Base-by-base conservation (phyloP, 495 filamentous ascomycete species). In the Physcia stellaris region DNA sequence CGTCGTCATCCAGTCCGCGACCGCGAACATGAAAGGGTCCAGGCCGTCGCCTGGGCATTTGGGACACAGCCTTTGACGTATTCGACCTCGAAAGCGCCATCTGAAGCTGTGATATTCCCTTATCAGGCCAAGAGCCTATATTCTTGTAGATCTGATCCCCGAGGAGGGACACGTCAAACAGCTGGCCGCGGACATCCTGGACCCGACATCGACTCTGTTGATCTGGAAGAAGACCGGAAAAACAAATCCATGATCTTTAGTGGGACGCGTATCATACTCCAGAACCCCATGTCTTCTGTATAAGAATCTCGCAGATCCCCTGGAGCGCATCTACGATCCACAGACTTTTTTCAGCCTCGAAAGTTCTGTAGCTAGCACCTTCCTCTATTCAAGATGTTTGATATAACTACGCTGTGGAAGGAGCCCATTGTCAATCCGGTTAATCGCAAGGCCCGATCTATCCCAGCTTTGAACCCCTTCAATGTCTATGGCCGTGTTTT, bases 401-500 rank as follows among this genome's bases (percentile, higher is more conserved):
- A 43, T 35, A 12, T 64, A 26, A 53, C 67, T 1, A 52, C 59
- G 28, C 62, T 83, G 31, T 83, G 73, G 68, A 52, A 51, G 38
- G 61, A 66, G 16, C 76, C 79, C 13, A 59, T 63, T 40, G 55
- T 83, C 55, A 87, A 92, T 52, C 84, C 84, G 1, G 62, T 76
- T 56, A 92, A 80, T 53, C 67, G 67, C 12, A 92, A 92, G 54
- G 87, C 87, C 23, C 71, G 69, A 28, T 80, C 80, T 0, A 75
- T 95, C 34, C 88, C 87, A 0, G 52, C 83, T 23, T 55, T 95
- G 20, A 95, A 95, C 54, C 77, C 80, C 6, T 50, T 84, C 42
- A 73, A 92, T 49, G 53, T 73, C 44, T 84, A 96, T 68, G 86
- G 88, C 32, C 71, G 86, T 2, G 84, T 90, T 0, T 94, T 92